Evolutionary conservation across 306 rosid genomes (phyloP).

Genomic region (Quercus parvula): DNA sequence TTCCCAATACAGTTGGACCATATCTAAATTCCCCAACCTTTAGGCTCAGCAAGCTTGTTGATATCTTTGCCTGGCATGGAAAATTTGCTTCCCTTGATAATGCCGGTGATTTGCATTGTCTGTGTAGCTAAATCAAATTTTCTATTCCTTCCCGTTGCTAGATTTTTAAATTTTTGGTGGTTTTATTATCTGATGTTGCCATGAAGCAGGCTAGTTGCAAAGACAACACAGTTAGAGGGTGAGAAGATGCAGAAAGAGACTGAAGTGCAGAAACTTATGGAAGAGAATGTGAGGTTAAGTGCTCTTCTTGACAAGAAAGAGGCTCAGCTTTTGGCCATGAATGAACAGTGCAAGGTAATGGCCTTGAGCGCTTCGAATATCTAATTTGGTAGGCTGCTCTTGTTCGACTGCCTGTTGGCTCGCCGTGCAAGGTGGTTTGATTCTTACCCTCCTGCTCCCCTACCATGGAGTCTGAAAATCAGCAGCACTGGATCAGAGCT

Average conservation of each 20-base stretch:
- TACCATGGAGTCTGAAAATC: slow-evolving; percentile 9
- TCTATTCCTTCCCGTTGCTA: background rate
- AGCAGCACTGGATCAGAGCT: slow-evolving; percentile 22
- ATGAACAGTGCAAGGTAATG: slow-evolving; percentile 99
- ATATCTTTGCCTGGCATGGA: background rate
- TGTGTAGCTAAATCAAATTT: background rate
- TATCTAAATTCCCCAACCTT: background rate
- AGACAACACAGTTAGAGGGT: slow-evolving; percentile 91
- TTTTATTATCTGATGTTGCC: slow-evolving; percentile 19
- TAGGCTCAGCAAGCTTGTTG: background rate
- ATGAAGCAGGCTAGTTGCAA: slow-evolving; percentile 74
- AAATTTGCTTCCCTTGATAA: background rate
- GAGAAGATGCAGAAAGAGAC: slow-evolving; percentile 94
- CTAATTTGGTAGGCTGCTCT: slow-evolving; percentile 21
- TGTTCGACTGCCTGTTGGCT: slow-evolving; percentile 9
- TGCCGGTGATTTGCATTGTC: background rate
- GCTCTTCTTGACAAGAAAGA: slow-evolving; percentile 98
- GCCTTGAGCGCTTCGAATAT: slow-evolving; percentile 86
- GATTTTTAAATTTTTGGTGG: background rate
- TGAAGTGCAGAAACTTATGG: slow-evolving; percentile 96
- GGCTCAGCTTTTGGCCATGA: slow-evolving; percentile 94
- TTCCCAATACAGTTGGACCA: background rate
- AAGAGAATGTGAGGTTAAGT: slow-evolving; percentile 86
- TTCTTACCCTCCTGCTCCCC: slow-evolving; percentile 15
- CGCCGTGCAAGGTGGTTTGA: slow-evolving; percentile 15